Conservation (phyloP, 31 red algal genomes). For the Asparagopsis taxiformis region DNA sequence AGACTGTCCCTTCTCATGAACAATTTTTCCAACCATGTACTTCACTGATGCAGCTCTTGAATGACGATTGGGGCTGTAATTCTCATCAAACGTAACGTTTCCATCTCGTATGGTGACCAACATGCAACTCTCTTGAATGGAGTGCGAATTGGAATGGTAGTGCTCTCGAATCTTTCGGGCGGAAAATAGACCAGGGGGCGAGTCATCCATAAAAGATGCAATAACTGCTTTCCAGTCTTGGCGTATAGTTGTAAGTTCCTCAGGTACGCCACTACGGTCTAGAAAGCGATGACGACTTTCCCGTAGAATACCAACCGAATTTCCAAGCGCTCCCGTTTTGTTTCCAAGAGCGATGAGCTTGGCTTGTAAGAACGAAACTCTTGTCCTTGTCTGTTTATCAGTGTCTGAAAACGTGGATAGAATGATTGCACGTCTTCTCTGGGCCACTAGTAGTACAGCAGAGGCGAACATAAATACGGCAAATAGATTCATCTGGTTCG, state of each 20-base stretch:
- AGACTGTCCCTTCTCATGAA: slow-evolving; percentile 25
- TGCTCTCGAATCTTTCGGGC: slow-evolving; percentile 24
- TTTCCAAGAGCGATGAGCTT: not conserved
- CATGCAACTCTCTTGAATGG: slow-evolving; percentile 39
- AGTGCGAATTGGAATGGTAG: slow-evolving; percentile 34
- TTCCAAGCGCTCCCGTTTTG: not conserved
- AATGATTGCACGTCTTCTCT: too few relatives aligned
- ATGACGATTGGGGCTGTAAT: slow-evolving; percentile 29
- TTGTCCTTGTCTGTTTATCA: too few relatives aligned
- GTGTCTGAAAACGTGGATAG: too few relatives aligned
- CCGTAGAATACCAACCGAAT: not conserved
- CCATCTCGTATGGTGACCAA: slow-evolving; percentile 44
- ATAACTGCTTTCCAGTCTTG: slow-evolving; percentile 39
- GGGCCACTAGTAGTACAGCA: too few relatives aligned
- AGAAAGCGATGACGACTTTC: not conserved
- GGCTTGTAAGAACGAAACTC: too few relatives aligned
- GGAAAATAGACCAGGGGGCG: slow-evolving; percentile 3
- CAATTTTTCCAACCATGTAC: slow-evolving; percentile 51
- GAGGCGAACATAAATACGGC: too few relatives aligned
- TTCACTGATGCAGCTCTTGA: slow-evolving; percentile 28
- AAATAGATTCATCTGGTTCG: too few relatives aligned
- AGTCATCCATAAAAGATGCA: slow-evolving; percentile 25
- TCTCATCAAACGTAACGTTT: slow-evolving; percentile 40
- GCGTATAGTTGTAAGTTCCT: slow-evolving; percentile 48
- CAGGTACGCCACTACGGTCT: slow-evolving; percentile 26